phyloP scores from a whole-genome alignment of 441 rosid species.

The Isatis lusitanica region DNA sequence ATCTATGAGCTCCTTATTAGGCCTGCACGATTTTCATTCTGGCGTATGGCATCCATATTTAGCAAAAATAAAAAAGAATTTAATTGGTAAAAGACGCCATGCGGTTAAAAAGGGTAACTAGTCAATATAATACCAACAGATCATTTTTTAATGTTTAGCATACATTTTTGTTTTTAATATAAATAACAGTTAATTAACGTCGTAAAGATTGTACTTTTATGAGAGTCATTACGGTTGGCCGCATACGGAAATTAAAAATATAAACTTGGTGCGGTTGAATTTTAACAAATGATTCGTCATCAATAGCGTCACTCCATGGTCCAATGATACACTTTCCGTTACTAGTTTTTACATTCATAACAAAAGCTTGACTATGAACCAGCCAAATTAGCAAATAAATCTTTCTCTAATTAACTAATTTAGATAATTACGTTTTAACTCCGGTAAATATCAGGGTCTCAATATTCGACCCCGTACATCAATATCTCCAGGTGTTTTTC shows the following conservation, averaged over 20 bases:
- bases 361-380: conserved; percentile 2
- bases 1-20: neutral
- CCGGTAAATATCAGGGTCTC: neutral
- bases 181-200: neutral
- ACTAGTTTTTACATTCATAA: conserved; percentile 1
- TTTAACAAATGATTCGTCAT: conserved; percentile 2
- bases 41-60: neutral
- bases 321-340: conserved; percentile 10
- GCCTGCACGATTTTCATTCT: neutral
- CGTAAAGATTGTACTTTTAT: neutral
- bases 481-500: neutral
- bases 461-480: neutral
- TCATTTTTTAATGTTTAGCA: neutral
- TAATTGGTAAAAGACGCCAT: neutral
- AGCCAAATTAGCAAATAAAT: neutral
- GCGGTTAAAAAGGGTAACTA: neutral
- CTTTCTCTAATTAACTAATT: neutral
- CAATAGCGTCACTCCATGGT: conserved; percentile 1
- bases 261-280: conserved; percentile 4
- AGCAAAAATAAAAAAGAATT: neutral
- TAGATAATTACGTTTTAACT: neutral
- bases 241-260: neutral
- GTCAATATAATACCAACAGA: neutral
- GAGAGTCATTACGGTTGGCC: conserved; percentile 9
- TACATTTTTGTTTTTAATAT: neutral